Conservation (phyloP, 2,329 filamentous ascomycete genomes). For the Cadophora sp. region DNA sequence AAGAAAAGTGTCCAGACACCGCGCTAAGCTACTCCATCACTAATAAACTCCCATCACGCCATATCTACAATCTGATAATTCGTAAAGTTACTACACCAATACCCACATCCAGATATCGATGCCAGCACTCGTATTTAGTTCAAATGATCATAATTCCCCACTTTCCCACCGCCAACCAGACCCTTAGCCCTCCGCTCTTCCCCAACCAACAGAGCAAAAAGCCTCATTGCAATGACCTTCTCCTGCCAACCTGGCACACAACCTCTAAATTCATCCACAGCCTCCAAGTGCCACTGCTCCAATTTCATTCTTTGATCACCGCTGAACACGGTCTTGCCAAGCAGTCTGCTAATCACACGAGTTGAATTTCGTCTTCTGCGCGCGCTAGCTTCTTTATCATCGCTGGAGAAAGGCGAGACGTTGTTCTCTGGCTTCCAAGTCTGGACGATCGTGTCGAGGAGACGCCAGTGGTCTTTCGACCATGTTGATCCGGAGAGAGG, state of each 20-base stretch:
- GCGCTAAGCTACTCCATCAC: background rate
- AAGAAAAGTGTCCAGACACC: background rate
- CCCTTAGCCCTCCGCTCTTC: slow-evolving; percentile 35
- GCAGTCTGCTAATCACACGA: slow-evolving; percentile 41
- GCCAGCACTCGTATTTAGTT: background rate
- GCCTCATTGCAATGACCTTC: slow-evolving; percentile 41
- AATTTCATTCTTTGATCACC: slow-evolving; percentile 38
- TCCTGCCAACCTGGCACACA: slow-evolving; percentile 44
- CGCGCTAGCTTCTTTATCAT: slow-evolving; percentile 15
- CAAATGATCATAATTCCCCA: slow-evolving; percentile 15
- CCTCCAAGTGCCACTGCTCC: slow-evolving; percentile 46
- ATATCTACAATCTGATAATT: slow-evolving; percentile 6
- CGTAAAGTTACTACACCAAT: background rate
- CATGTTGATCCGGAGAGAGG: slow-evolving; percentile 39
- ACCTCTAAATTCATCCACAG: slow-evolving; percentile 43
- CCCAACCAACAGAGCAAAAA: slow-evolving; percentile 41
- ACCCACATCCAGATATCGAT: background rate
- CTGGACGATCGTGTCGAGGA: slow-evolving; percentile 41
- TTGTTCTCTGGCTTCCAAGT: slow-evolving; percentile 38
- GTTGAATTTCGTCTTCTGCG: slow-evolving; percentile 38
- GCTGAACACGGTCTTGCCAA: slow-evolving; percentile 39
- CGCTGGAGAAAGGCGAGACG: background rate
- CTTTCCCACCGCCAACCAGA: slow-evolving; percentile 8
- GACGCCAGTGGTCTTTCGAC: slow-evolving; percentile 43
- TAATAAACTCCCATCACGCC: background rate